These are phyloP conservation scores for Phialocephala sp. DNA, from an alignment of 2,329 filamentous ascomycete species.

Conservation along the genomic window DNA sequence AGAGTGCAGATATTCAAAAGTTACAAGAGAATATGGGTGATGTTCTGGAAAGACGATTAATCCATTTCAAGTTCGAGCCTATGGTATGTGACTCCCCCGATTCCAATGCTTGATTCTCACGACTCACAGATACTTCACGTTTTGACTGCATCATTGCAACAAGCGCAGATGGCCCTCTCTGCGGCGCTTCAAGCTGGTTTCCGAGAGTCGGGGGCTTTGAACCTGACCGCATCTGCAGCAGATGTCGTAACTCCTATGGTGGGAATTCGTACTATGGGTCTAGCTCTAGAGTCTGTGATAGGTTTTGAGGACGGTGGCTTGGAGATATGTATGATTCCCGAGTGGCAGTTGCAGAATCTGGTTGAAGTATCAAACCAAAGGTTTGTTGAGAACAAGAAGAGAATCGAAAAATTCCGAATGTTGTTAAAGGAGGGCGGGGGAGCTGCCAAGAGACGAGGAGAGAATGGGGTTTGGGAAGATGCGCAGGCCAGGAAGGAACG, in stretches of 20 bases:
- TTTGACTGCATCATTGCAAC: conserved; percentile 73
- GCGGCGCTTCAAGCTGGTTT: conserved; percentile 84
- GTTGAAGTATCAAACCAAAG: conserved; percentile 75
- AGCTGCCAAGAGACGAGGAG: conserved; percentile 40
- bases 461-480: conserved; percentile 60
- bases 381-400: conserved; percentile 70
- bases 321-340: conserved; percentile 62
- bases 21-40: conserved; percentile 17
- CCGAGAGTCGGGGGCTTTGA: conserved; percentile 85
- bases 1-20: conserved; percentile 36
- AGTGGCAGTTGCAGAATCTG: conserved; percentile 70
- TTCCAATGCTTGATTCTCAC: not conserved
- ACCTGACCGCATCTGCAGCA: conserved; percentile 50
- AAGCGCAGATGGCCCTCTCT: conserved; percentile 77
- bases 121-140: conserved; percentile 80
- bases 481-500: conserved; percentile 56
- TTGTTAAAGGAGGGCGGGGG: conserved; percentile 43
- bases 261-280: conserved; percentile 81
- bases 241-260: conserved; percentile 69
- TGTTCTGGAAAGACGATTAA: conserved; percentile 49
- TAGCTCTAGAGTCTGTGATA: conserved; percentile 82
- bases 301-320: conserved; percentile 56
- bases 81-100: conserved; percentile 67
- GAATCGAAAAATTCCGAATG: conserved; percentile 68
- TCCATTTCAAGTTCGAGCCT: conserved; percentile 93